Base-by-base conservation (phyloP, 257 asterid genomes). In the Nicotiana noctiflora region DNA sequence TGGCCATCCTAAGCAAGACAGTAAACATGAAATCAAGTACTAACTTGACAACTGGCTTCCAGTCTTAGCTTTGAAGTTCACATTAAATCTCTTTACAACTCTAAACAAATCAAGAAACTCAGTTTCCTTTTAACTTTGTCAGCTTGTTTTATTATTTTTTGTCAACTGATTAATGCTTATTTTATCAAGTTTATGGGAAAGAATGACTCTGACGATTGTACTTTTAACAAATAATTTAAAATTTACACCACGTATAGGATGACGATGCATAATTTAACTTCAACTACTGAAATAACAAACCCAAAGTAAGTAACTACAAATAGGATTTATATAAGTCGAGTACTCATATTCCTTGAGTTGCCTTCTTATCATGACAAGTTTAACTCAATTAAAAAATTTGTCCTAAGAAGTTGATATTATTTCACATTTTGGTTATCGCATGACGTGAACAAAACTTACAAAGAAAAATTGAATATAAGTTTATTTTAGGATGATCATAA, bases 1-100 rank as follows among this genome's bases (percentile, higher is more conserved):
- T 84, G 88, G 84, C 88, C 83, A 65, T 88, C 82, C 34, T 75
- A 70, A 75, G 81, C 80, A 82, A 76, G 86, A 87, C 89, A 87
- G 70, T 49, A n/a, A 46, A 12, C 77, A 74, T 15, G 60, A 37
- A 56, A 65, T 64, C 32, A 77, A 64, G 80, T 80, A 82, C 80
- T 21, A 60, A 56, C 67, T 82, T 79, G 87, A 83, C 91, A 88
- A 81, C 86, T 81, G 83, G 76, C 68, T 53, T 49, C 21, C 8
- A 72, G 3, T 21, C 0, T 12, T 55, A 51, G 60, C 81, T 49
- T 63, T 63, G 44, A 61, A 72, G 40, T 46, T 40, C 34, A 19
- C 34, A 70, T 67, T 2, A 44, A 11, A 70, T 32, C 32, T 53
- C 68, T 82, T 85, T 29, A 46, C 75, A 83, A 62, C 78, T 46